Evolutionary conservation across 768 basidiomycete species (phyloP), one percentile per base, ranked within the genome.

Genomic region (Suillus plorans): DNA sequence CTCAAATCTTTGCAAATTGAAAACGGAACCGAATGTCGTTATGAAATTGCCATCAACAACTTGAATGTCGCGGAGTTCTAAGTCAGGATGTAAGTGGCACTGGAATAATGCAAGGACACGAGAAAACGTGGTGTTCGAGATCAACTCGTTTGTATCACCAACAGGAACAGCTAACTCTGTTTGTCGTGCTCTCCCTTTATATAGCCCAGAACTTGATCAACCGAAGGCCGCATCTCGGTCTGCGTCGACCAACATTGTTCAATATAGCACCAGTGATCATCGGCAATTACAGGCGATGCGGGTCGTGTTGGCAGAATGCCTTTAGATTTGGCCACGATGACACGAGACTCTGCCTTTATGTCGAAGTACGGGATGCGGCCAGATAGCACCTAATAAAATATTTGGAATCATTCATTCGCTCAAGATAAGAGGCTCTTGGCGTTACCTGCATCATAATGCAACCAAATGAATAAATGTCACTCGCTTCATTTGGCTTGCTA

Each of bases 381-480:
- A 55, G 53, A 55, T 34, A 55, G 10, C 20, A 55, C 53, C 53
- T 55, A 55, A 55, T 34, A 2, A 53, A 14, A 18, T 18, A 53
- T 53, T 53, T 20, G 2, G 28, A 12, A 34, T 20, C 18, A 55
- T 34, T 55, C 10, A 34, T 31, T 55, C 3, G 9, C 18, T 10
- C 1, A 5, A 31, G 53, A 34, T 18, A 34, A 34, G 10, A 20
- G 9, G 10, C 2, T 55, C 20, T 47, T 4, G 10, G 10, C 53
- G 12, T 20, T 34, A 47, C 60, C 60, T 61, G 60, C 44, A 61
- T 20, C 60, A 61, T 61, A 12, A 61, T 50, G 45, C 60, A 61
- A 31, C 60, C 60, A 37, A 61, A 61, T 18, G 60, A 61, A 52
- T 49, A 62, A n/a, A 62, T 37, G n/a, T 62, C 61, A 13, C 61